Percentiles rank a stretch among this genome's conserved stretches.
These are phyloP conservation scores for Neonectria hederae DNA, from an alignment of 2,329 filamentous ascomycete genomes.

Conservation along the genomic window DNA sequence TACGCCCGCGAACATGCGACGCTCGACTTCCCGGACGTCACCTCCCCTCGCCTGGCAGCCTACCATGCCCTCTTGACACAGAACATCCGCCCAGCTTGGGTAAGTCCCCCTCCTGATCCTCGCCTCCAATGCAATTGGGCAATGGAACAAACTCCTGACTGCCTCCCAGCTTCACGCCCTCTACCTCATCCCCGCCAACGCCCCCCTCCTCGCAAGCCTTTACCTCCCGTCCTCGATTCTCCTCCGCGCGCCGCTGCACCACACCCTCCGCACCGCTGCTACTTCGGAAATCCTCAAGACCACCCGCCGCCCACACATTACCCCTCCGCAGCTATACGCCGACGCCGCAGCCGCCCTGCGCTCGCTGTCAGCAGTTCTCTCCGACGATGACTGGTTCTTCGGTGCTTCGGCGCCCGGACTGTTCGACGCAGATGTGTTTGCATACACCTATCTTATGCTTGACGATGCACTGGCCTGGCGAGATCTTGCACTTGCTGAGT, in stretches of 20 bases:
- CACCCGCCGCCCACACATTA: conserved; percentile 52
- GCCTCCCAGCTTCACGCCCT: conserved; percentile 75
- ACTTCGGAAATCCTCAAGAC: conserved; percentile 76
- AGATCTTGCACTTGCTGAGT: conserved; percentile 66
- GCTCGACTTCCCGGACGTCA: conserved; percentile 56
- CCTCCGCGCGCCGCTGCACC: conserved; percentile 70
- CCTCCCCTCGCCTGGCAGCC: conserved; percentile 71
- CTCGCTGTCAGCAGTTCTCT: conserved; percentile 57
- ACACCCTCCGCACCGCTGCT: conserved; percentile 78
- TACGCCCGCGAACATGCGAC: conserved; percentile 65
- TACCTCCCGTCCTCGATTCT: conserved; percentile 75
- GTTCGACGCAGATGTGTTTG: conserved; percentile 90
- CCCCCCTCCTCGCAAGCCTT: conserved; percentile 71
- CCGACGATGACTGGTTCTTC: conserved; percentile 60
- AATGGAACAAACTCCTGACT: conserved; percentile 16
- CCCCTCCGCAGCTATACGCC: conserved; percentile 51
- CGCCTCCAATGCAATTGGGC: background rate
- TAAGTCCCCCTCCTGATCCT: conserved; percentile 49
- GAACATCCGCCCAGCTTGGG: conserved; percentile 86
- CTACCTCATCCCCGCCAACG: conserved; percentile 78
- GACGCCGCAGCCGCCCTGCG: conserved; percentile 57
- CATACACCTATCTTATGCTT: conserved; percentile 85
- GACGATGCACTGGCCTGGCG: conserved; percentile 71
- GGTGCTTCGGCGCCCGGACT: conserved; percentile 66
- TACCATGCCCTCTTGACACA: conserved; percentile 82